A percentile compares a stretch with the other conserved stretches of the same genome.
Conservation (phyloP, 1,284 basidiomycete genomes). For the Ganoderma leucocontextum region DNA sequence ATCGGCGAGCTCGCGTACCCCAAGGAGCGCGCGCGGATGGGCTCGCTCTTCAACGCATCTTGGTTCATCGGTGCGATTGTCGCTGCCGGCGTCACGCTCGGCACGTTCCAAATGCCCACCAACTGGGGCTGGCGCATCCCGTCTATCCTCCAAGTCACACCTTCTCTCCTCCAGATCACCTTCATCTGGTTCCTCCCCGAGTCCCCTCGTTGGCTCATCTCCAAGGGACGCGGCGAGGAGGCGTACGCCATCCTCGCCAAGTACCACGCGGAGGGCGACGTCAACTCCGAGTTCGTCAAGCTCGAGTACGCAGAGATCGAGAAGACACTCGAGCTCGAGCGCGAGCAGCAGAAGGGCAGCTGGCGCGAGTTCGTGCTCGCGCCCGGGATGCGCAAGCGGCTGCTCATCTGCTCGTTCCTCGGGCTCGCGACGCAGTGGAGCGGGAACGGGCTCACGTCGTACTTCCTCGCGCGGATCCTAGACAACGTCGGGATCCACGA, state of each 20-base stretch:
- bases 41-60: constrained; percentile 61
- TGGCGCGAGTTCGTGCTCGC: constrained; percentile 57
- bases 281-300: constrained; percentile 58
- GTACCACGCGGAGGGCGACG: constrained; percentile 61
- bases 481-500: constrained; percentile 75
- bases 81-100: constrained; percentile 54
- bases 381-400: constrained; percentile 60
- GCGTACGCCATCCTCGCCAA: constrained; percentile 57
- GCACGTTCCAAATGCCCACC: constrained; percentile 58
- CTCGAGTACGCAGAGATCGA: constrained; percentile 64
- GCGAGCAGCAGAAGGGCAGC: constrained; percentile 47
- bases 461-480: constrained; percentile 79
- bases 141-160: constrained; percentile 64
- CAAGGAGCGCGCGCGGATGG: constrained; percentile 57
- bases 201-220: constrained; percentile 66
- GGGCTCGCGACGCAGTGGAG: constrained; percentile 71
- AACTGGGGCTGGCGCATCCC: constrained; percentile 70
- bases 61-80: constrained; percentile 55
- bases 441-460: constrained; percentile 77
- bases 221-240: constrained; percentile 55
- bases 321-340: constrained; percentile 59
- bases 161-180: constrained; percentile 59
- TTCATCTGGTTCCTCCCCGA: constrained; percentile 66
- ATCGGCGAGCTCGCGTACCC: constrained; percentile 63
- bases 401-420: constrained; percentile 62